Conservation (phyloP, 2,329 filamentous ascomycete species). For the Hymenoscyphus linearis region DNA sequence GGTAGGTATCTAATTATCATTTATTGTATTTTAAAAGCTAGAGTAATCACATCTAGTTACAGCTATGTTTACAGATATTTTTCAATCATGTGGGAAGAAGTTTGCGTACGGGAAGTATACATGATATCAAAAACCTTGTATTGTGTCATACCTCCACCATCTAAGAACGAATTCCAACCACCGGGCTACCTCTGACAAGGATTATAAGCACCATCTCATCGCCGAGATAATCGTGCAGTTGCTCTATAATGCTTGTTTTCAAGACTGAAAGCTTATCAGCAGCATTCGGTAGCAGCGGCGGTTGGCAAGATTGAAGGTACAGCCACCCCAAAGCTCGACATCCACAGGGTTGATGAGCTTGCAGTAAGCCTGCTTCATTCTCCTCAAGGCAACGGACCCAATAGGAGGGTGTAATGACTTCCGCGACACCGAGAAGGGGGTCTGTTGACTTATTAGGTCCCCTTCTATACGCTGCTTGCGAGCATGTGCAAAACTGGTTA, state of each 20-base stretch:
- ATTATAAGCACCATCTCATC: neutral
- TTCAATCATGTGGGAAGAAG: neutral
- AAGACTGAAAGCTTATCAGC: constrained; percentile 2
- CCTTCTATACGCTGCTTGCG: neutral
- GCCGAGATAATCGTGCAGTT: neutral
- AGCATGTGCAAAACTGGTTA: neutral
- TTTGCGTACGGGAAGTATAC: neutral
- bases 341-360: neutral
- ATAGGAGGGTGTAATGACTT: neutral
- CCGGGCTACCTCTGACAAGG: neutral
- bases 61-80: no score
- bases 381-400: neutral
- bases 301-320: neutral
- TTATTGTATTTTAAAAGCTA: no score
- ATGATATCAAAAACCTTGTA: neutral
- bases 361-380: neutral
- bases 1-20: no score
- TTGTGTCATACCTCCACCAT: neutral
- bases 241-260: neutral
- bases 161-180: neutral
- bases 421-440: neutral
- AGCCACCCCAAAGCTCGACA: neutral
- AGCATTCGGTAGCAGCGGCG: neutral
- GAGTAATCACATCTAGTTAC: no score
- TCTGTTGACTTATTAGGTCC: neutral